phyloP scores from a whole-genome alignment of 192 early-diverging fungal genomes.

The Coemansia sp. region DNA sequence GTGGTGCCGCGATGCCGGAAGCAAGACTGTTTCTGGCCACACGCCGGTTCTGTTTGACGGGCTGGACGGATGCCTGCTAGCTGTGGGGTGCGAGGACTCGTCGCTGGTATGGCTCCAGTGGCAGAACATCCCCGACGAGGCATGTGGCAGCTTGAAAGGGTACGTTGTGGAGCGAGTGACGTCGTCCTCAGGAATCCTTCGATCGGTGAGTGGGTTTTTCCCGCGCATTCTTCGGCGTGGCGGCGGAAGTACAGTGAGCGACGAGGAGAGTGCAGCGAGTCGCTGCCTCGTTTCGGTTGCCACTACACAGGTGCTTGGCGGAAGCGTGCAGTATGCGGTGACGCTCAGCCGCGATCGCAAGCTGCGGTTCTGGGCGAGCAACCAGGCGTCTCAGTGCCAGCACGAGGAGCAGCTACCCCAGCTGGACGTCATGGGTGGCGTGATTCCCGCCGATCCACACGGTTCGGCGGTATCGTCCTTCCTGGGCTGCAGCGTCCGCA shows the following conservation, averaged over 20 bases:
- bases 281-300: constrained; percentile 28
- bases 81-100: constrained; percentile 32
- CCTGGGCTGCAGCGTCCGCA: constrained; percentile 21
- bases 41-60: constrained; percentile 31
- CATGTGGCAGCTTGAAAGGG: constrained; percentile 22
- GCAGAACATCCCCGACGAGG: constrained; percentile 17
- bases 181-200: constrained; percentile 31
- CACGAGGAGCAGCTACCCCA: constrained; percentile 45
- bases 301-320: constrained; percentile 33
- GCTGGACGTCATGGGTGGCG: constrained; percentile 34
- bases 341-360: constrained; percentile 51
- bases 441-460: constrained; percentile 36
- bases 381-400: constrained; percentile 25
- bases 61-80: constrained; percentile 8
- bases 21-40: constrained; percentile 1
- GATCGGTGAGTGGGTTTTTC: constrained; percentile 39
- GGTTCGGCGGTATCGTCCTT: constrained; percentile 9
- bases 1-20: constrained; percentile 29
- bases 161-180: constrained; percentile 30
- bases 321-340: constrained; percentile 37
- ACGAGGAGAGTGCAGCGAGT: constrained; percentile 12
- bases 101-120: constrained; percentile 46
- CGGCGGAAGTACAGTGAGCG: background rate
- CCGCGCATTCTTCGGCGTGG: constrained; percentile 45
- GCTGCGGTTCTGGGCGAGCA: constrained; percentile 52